Base-by-base conservation (phyloP, 441 rosid genomes). In the Pelargonium australe region DNA sequence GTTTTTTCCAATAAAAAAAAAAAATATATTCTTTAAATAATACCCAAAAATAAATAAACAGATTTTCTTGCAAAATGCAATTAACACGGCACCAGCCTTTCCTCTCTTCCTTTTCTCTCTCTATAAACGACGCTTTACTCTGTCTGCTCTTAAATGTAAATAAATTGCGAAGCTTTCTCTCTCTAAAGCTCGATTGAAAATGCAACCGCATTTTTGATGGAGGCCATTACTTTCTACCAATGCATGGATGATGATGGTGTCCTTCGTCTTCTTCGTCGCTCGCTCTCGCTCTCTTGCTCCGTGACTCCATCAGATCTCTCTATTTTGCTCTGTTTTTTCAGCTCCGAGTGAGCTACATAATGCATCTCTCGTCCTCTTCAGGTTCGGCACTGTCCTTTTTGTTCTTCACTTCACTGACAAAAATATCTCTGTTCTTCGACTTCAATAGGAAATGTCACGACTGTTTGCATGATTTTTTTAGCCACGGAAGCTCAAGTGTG, bases 181-280 rank as follows among this genome's bases (percentile, higher is more conserved):
- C 4, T 13, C 25, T 8, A 70, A 40, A 40, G 37, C 57, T 67
- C 58, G 74, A 75, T 63, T 64, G 80, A 60, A 76, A 79, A 72
- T 76, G 85, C 78, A 60, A 71, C 76, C 28, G 66, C 79, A 79
- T 20, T 43, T 43, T 79, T 70, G 77, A 78, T 57, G 74, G 58
- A 77, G 82, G 77, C 84, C 82, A 79, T 88, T 88, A 74, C 89
- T 84, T 86, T 78, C 81, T 80, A 78, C 82, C 78, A 51, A 63
- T 13, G 65, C 67, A 49, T 28, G 66, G 41, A 3, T 44, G 65
- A 74, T 78, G 66, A 70, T 80, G 67, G 2, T 71, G 75, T 67
- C 66, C 63, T 61, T 69, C 49, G 25, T 62, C 17, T 20, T 28
- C 68, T 40, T 66, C 69, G 25, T 1, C 65, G 64, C 45, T 8